These are phyloP conservation scores for Oryza rufipogon DNA, from an alignment of 176 grass and related monocot genomes.

Conservation along the genomic window DNA sequence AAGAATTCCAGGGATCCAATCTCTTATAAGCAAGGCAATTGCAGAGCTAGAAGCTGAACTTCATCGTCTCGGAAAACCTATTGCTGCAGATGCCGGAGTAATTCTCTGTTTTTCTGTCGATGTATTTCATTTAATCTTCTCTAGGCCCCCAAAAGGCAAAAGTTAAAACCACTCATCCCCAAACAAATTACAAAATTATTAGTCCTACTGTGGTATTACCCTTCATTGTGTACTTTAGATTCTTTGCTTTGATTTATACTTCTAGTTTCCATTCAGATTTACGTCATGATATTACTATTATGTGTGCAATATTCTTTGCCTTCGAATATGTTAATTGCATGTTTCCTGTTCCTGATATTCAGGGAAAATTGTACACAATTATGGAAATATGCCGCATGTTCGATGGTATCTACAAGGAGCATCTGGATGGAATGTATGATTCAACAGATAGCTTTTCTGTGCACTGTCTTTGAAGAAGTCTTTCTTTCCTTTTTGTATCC, in stretches of 20 bases:
- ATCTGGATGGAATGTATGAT: slow-evolving; percentile 89
- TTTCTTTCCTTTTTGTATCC: not conserved
- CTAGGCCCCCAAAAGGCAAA: not conserved
- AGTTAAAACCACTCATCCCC: not conserved
- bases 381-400: slow-evolving; percentile 98
- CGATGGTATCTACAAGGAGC: slow-evolving; percentile 90
- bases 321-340: not conserved
- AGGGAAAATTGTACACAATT: slow-evolving; percentile 94
- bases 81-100: slow-evolving; percentile 90
- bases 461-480: not conserved
- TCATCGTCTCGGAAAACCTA: slow-evolving; percentile 88
- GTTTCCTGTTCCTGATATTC: slow-evolving; percentile 32
- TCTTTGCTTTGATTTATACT: not conserved
- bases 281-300: not conserved
- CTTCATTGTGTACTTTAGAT: not conserved
- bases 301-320: not conserved
- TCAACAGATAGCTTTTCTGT: slow-evolving; percentile 1
- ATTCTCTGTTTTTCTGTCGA: slow-evolving; percentile 30
- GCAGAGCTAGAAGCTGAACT: slow-evolving; percentile 95
- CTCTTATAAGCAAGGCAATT: slow-evolving; percentile 95
- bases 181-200: not conserved
- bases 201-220: not conserved
- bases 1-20: slow-evolving; percentile 91
- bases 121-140: slow-evolving; percentile 14
- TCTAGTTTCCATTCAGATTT: not conserved